Evolutionary conservation across 164 flowering plant species (phyloP).

Genomic region (Macadamia integrifolia): DNA sequence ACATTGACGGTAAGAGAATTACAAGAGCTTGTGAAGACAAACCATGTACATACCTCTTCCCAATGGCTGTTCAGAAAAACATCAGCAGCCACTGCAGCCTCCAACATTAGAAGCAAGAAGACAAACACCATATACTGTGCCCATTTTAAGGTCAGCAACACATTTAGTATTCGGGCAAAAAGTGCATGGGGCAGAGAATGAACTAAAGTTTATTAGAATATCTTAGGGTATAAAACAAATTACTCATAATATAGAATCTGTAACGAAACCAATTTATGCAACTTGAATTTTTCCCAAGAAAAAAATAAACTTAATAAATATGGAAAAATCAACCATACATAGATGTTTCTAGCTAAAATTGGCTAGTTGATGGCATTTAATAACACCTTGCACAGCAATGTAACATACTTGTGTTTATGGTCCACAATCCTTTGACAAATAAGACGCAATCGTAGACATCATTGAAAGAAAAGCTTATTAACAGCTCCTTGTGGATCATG

Average conservation of each 20-base stretch:
- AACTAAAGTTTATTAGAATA: neutral
- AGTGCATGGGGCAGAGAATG: neutral
- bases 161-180: neutral
- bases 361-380: too few relatives aligned
- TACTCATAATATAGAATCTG: neutral
- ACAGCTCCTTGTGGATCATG: too few relatives aligned
- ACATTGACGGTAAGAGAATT: neutral
- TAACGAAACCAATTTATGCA: neutral
- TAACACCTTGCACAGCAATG: neutral
- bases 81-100: conserved; percentile 75
- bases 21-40: neutral
- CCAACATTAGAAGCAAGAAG: conserved; percentile 58
- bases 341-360: too few relatives aligned
- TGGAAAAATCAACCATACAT: neutral
- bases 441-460: neutral
- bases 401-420: neutral
- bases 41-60: conserved; percentile 53
- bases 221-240: neutral
- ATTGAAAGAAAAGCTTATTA: neutral
- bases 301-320: neutral
- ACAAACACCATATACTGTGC: conserved; percentile 65
- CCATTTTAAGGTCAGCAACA: conserved; percentile 34
- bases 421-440: neutral
- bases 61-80: conserved; percentile 65
- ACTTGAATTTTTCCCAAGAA: too few relatives aligned